Conservation (phyloP, 129 eudicot species). For the Lonicera japonica region DNA sequence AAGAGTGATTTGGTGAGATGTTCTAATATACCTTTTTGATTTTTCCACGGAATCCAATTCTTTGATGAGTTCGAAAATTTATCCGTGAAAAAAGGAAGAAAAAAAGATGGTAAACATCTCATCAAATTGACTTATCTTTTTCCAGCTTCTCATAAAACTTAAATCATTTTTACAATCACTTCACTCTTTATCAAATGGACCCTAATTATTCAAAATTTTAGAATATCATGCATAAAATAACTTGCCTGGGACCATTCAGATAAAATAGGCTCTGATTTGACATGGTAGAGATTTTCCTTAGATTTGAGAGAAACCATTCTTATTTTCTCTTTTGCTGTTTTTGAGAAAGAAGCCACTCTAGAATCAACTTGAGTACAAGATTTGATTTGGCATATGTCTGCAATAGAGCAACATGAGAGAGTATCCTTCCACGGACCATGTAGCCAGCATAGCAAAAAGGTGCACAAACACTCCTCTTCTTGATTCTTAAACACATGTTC, state of each 20-base stretch:
- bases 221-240: constrained; percentile 8
- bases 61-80: too few species aligned
- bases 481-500: constrained; percentile 38
- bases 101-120: too few species aligned
- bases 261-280: constrained; percentile 20
- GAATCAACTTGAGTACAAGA: constrained; percentile 26
- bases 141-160: too few species aligned
- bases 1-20: too few species aligned
- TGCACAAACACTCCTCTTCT: constrained; percentile 52
- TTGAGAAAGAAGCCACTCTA: constrained; percentile 30
- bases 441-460: constrained; percentile 52
- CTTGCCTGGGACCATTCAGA: constrained; percentile 32
- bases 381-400: constrained; percentile 28
- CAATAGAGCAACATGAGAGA: constrained; percentile 31
- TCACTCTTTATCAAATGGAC: too few species aligned
- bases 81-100: too few species aligned
- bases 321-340: constrained; percentile 36
- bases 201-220: background rate
- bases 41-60: too few species aligned
- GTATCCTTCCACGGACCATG: constrained; percentile 59
- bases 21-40: too few species aligned
- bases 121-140: too few species aligned
- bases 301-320: constrained; percentile 5
- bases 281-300: constrained; percentile 16
- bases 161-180: too few species aligned